Base-by-base conservation (phyloP, 306 rosid genomes). In the Begonia peltatifolia region DNA sequence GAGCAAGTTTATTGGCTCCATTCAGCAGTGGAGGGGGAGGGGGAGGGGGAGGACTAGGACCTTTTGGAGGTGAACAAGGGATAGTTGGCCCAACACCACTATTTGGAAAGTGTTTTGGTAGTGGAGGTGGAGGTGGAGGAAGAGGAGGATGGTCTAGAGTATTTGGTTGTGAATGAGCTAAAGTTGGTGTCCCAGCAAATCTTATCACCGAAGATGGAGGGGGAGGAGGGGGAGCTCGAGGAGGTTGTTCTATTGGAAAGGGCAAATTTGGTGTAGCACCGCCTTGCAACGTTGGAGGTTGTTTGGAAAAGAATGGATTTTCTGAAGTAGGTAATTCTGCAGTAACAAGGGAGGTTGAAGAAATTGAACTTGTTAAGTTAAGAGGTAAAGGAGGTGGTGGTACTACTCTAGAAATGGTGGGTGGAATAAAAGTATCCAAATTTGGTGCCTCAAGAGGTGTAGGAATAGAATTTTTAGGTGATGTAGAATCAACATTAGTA, bases 1-100 rank as follows among this genome's bases (percentile, higher is more conserved):
- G 38, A 30, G 38, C 38, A 30, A 30, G 38, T 30, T 30, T 30
- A 30, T 30, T 30, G 9, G 38, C 38, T 30, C 38, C 38, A 30
- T 5, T 7, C 8, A 9, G 38, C 38, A 30, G 9, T 30, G 38
- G 38, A 30, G 66, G 59, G 46, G 55, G 56, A 22, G 63, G 64
- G 18, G 71, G 61, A 15, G 68, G 68, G 11, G 60, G 66, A 52
- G 66, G 41, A 55, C 41, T 22, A 20, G 35, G 41, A 14, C 13
- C 38, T 25, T 56, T 56, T 48, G 57, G 62, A 3, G 56, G 36
- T 38, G 62, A 62, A 43, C 46, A 52, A 7, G 67, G 60, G 17
- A 50, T 25, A 14, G 61, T 9, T 17, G 60, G 60, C 14, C 35
- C n/a, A n/a, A 43, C 7, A 9, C 53, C 18, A 13, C 46, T 30